These are phyloP conservation scores for Phenoliferia sp. DNA, from an alignment of 1,284 basidiomycete genomes.

Conservation along the genomic window DNA sequence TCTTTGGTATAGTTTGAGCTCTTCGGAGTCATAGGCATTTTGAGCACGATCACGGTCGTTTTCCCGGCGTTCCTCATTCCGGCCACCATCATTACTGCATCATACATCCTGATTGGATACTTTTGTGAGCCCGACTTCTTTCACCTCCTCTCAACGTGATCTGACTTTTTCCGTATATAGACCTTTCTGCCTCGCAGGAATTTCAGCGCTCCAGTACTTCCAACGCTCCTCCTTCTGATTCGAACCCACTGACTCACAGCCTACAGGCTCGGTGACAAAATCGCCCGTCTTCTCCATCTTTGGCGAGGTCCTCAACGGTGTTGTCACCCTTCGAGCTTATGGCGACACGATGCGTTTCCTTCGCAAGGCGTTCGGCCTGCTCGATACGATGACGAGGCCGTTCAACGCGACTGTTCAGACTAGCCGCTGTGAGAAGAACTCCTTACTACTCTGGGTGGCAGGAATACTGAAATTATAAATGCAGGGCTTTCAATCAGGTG, in stretches of 20 bases:
- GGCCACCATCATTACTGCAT: conserved; percentile 42
- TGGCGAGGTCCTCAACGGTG: conserved; percentile 44
- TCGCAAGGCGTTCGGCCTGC: conserved; percentile 43
- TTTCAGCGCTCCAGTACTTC: not conserved
- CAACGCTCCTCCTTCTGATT: conserved; percentile 14
- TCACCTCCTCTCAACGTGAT: conserved; percentile 41
- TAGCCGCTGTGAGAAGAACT: conserved; percentile 42
- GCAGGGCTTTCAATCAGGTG: conserved; percentile 42
- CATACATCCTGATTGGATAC: conserved; percentile 36
- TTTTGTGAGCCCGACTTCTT: conserved; percentile 42
- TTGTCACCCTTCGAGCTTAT: conserved; percentile 50
- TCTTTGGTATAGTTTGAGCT: conserved; percentile 7
- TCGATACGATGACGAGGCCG: conserved; percentile 48
- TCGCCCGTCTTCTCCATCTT: conserved; percentile 43
- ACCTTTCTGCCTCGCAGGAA: not conserved
- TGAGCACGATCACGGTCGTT: conserved; percentile 35
- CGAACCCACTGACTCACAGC: too few relatives aligned
- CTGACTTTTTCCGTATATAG: not conserved
- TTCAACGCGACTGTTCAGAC: conserved; percentile 43
- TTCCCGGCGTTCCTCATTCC: conserved; percentile 44
- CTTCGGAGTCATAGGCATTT: conserved; percentile 25
- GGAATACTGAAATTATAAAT: not conserved
- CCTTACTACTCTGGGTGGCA: not conserved
- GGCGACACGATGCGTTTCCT: conserved; percentile 49
- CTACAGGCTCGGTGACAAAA: conserved; percentile 38